Conservation (phyloP, 2,329 filamentous ascomycete genomes). For the Alternaria gaisen region DNA sequence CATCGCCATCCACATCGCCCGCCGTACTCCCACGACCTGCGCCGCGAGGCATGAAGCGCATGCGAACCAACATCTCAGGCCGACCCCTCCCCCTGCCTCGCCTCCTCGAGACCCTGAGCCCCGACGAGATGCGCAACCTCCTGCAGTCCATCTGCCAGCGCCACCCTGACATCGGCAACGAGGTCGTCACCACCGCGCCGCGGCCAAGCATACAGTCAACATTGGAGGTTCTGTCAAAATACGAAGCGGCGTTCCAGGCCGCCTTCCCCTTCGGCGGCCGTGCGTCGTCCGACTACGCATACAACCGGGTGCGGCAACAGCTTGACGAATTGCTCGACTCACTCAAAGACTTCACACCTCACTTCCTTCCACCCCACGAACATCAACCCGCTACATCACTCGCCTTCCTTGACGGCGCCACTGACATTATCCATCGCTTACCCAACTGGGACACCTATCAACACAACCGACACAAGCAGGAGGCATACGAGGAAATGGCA, state of each 20-base stretch:
- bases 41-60: slow-evolving; percentile 63
- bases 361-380: slow-evolving; percentile 93
- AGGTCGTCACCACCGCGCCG: slow-evolving; percentile 84
- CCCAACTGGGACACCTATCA: slow-evolving; percentile 90
- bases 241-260: slow-evolving; percentile 78
- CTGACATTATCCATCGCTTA: slow-evolving; percentile 85
- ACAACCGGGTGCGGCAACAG: slow-evolving; percentile 87
- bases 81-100: slow-evolving; percentile 73
- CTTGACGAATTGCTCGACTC: slow-evolving; percentile 85
- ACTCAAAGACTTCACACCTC: slow-evolving; percentile 90
- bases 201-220: slow-evolving; percentile 85
- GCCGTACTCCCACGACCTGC: slow-evolving; percentile 75
- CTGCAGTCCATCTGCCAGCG: slow-evolving; percentile 92
- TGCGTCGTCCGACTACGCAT: slow-evolving; percentile 88
- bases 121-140: slow-evolving; percentile 81
- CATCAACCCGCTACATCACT: slow-evolving; percentile 83
- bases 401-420: slow-evolving; percentile 87
- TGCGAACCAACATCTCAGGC: slow-evolving; percentile 73
- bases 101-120: slow-evolving; percentile 92
- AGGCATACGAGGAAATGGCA: slow-evolving; percentile 94
- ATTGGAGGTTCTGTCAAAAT: slow-evolving; percentile 80
- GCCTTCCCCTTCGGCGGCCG: slow-evolving; percentile 88
- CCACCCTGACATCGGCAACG: slow-evolving; percentile 83
- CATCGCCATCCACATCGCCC: slow-evolving; percentile 85
- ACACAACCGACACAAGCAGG: slow-evolving; percentile 91